Percentiles rank a stretch among this genome's conserved stretches.
These are phyloP conservation scores for Hypoxylon sp. DNA, from an alignment of 2,329 filamentous ascomycete species.

Conservation along the genomic window DNA sequence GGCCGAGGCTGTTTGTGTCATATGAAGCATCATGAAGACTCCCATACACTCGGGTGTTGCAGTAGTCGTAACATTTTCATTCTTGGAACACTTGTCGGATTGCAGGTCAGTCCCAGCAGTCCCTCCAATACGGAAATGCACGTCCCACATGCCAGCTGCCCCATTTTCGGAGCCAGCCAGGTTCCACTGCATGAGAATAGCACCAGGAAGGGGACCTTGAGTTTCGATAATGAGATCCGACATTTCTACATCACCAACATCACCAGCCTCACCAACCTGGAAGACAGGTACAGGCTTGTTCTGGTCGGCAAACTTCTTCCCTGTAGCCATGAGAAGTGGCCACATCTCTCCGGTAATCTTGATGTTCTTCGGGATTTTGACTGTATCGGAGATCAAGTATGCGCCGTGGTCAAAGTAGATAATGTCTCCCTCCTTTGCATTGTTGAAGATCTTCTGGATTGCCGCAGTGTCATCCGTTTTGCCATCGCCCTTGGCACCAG, in stretches of 20 bases:
- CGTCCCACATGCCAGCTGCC: conserved; percentile 88
- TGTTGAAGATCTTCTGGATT: conserved; percentile 84
- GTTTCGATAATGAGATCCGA: conserved; percentile 90
- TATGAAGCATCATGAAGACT: conserved; percentile 78
- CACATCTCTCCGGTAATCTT: conserved; percentile 93
- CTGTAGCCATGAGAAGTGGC: conserved; percentile 89
- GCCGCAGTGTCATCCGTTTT: conserved; percentile 87
- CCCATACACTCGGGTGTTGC: conserved; percentile 79
- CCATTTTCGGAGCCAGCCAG: conserved; percentile 77
- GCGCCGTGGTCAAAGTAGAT: conserved; percentile 83
- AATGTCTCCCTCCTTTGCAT: conserved; percentile 72
- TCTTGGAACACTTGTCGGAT: conserved; percentile 84
- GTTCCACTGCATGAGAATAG: conserved; percentile 94
- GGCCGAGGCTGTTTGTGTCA: conserved; percentile 73
- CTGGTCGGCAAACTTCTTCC: conserved; percentile 79
- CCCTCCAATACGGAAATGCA: conserved; percentile 94
- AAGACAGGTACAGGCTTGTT: conserved; percentile 86
- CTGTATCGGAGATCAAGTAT: conserved; percentile 78
- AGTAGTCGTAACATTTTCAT: conserved; percentile 72
- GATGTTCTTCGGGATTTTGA: conserved; percentile 82
- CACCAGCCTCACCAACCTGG: conserved; percentile 83
- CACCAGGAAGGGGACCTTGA: conserved; percentile 84
- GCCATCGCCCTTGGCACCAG: conserved; percentile 90
- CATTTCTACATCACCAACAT: conserved; percentile 86
- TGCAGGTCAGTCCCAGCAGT: conserved; percentile 87